Evolutionary conservation across 106 monocot species (phyloP).

Genomic region (Dendrobium huoshanense): DNA sequence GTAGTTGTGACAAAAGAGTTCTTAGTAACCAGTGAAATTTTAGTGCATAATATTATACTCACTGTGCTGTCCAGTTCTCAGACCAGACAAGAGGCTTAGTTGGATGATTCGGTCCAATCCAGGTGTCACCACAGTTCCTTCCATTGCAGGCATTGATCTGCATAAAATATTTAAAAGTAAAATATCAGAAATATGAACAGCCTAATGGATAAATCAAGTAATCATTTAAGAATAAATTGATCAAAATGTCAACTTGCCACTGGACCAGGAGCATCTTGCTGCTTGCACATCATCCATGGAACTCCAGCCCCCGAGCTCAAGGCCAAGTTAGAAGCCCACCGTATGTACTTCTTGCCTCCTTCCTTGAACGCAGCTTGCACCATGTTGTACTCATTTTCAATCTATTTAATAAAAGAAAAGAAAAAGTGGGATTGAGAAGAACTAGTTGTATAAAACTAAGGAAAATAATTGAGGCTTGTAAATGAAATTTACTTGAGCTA

Average conservation of each 20-base stretch:
- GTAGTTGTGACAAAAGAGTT: not conserved
- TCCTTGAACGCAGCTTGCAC: constrained; percentile 42
- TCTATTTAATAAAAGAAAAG: constrained; percentile 21
- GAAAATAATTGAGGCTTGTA: not conserved
- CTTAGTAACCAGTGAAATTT: not conserved
- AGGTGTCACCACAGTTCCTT: constrained; percentile 83
- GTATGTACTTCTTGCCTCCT: constrained; percentile 37
- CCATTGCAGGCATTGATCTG: constrained; percentile 85
- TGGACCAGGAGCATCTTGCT: constrained; percentile 51
- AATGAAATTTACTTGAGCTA: constrained; percentile 21
- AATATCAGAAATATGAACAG: not conserved
- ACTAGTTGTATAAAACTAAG: not conserved
- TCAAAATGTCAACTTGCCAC: constrained; percentile 34
- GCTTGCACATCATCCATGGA: constrained; percentile 92
- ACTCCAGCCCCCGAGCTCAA: constrained; percentile 37
- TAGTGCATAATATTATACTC: constrained; percentile 12
- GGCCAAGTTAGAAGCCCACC: constrained; percentile 74
- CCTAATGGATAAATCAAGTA: not conserved
- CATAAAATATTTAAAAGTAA: not conserved
- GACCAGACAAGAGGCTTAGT: constrained; percentile 72
- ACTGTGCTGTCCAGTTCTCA: constrained; percentile 93
- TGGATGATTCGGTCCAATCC: constrained; percentile 27
- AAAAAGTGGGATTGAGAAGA: not conserved
- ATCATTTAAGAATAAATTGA: not conserved
- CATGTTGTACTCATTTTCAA: constrained; percentile 80